phyloP scores from a whole-genome alignment of 306 rosid genomes.

The Gillenia trifoliata region DNA sequence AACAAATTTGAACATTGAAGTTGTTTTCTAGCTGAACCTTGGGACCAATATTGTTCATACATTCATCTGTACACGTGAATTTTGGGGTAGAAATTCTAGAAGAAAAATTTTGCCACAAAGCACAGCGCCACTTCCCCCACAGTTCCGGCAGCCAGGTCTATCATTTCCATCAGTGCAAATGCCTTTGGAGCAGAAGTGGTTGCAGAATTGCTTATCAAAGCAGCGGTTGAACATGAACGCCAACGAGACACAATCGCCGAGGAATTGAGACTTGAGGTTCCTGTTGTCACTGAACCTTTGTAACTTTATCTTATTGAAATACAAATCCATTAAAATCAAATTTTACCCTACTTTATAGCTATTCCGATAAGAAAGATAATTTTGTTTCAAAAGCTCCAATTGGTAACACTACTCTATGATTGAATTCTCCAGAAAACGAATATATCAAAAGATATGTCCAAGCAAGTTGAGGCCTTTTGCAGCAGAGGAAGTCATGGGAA shows the following conservation, averaged over 20 bases:
- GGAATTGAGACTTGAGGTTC: conserved; percentile 38
- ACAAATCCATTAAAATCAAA: background rate
- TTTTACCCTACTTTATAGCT: background rate
- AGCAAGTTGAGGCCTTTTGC: background rate
- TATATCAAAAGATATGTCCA: too few relatives aligned
- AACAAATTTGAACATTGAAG: background rate
- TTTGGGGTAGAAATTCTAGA: background rate
- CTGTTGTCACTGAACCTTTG: conserved; percentile 23
- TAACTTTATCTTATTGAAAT: background rate
- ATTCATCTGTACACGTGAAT: background rate
- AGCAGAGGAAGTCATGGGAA: background rate
- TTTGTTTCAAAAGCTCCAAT: background rate
- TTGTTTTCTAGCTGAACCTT: background rate
- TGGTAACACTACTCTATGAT: background rate
- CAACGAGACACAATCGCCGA: conserved; percentile 69
- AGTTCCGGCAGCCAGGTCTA: conserved; percentile 70
- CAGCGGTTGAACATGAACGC: conserved; percentile 56
- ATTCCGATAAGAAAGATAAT: background rate
- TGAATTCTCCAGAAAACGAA: background rate
- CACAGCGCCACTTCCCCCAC: conserved; percentile 84
- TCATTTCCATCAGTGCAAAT: conserved; percentile 48
- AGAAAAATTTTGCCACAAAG: conserved; percentile 46
- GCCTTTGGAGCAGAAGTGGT: conserved; percentile 38
- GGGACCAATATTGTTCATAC: background rate
- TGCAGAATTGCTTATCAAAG: conserved; percentile 34